phyloP scores from a whole-genome alignment of 2,329 filamentous ascomycete genomes.

The Fonsecaea pugnacius region DNA sequence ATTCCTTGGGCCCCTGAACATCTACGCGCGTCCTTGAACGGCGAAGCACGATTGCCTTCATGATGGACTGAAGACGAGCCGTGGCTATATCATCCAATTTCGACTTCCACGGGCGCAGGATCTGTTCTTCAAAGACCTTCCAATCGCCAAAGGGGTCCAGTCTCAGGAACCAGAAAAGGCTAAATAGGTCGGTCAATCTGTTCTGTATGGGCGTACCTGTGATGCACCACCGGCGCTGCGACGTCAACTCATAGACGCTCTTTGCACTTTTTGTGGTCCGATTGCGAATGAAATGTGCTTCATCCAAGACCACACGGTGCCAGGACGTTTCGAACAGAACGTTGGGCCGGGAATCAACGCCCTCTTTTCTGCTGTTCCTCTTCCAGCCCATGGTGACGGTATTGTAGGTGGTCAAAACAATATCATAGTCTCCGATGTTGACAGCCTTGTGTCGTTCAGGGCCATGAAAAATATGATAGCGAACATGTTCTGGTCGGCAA shows the following conservation, averaged over 20 bases:
- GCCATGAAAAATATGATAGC: constrained; percentile 4
- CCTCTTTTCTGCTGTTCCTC: constrained; percentile 13
- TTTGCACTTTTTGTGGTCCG: constrained; percentile 42
- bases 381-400: constrained; percentile 47
- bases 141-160: constrained; percentile 49
- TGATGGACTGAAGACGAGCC: constrained; percentile 11
- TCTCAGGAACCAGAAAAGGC: constrained; percentile 52
- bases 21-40: constrained; percentile 14
- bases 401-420: constrained; percentile 52
- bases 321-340: constrained; percentile 43
- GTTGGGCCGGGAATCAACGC: constrained; percentile 29
- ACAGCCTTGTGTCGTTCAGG: neutral
- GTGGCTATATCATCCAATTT: constrained; percentile 17
- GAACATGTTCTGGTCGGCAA: constrained; percentile 33
- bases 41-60: constrained; percentile 24
- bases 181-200: constrained; percentile 48
- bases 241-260: constrained; percentile 47
- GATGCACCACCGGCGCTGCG: constrained; percentile 51
- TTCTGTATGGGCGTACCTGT: constrained; percentile 59
- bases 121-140: constrained; percentile 47
- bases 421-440: constrained; percentile 27
- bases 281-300: constrained; percentile 52
- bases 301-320: constrained; percentile 49
- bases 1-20: constrained; percentile 12
- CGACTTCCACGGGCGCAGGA: constrained; percentile 35